Evolutionary conservation across 768 basidiomycete genomes (phyloP), one percentile per base, ranked within the genome.

Genomic region (Macrocybe gigantea): DNA sequence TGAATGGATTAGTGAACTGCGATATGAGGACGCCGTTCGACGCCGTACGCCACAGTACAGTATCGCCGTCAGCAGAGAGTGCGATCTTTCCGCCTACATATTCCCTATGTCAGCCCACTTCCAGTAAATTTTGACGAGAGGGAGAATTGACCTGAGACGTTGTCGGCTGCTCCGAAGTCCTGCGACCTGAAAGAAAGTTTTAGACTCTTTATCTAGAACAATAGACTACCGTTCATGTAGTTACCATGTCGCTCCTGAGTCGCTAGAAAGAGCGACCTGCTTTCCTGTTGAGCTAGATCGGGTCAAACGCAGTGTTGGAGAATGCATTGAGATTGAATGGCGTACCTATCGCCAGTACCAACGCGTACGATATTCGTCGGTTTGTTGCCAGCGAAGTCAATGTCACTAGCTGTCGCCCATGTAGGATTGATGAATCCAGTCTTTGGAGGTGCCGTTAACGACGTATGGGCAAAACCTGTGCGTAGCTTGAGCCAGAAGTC

Each of bases 221-320:
- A 37, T 31, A 42, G 29, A 12, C 22, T 22, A 22, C 2, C 4
- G 22, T 22, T 14, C 3, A 35, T 37, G 5, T 12, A 52, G 59
- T 31, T 53, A 72, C 80, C 80, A 82, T 8, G 78, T 73, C 15
- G 62, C 66, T 14, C 80, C 80, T 11, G 68, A 73, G 56, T 82
- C 73, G 11, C 61, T 71, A 0, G 80, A 82, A 12, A 83, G 51
- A 0, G 82, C 81, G 8, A 80, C 73, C 58, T 82, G 81, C 52
- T 75, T 77, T 40, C 71, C 73, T 12, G 65, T 58, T 2, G 74
- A 62, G 44, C 72, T 74, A 32, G 0, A 37, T 39, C 36, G 33
- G 37, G 15, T 45, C 42, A 34, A 15, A 33, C 30, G 34, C 29
- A 30, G 41, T 33, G 40, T 12, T 13, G 30, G 40, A 6, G n/a